Conservation (phyloP, 148 eudicot genomes). For the Polygonum aviculare region DNA sequence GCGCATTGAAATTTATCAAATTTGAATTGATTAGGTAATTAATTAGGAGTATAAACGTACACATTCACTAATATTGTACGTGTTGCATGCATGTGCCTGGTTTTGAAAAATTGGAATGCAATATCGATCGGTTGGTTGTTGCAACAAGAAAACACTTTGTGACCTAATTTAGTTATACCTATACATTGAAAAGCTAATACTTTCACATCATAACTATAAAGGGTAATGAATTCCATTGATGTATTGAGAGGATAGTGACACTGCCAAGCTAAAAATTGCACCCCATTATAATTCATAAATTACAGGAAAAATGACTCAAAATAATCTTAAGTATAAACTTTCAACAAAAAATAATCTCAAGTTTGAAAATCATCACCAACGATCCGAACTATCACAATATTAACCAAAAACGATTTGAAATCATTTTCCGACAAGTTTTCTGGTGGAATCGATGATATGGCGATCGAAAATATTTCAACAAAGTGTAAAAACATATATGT, state of each 20-base stretch:
- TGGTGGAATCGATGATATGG: no score
- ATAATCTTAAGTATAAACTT: no score
- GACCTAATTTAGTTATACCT: not conserved
- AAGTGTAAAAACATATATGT: no score
- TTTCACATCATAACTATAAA: not conserved
- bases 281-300: no score
- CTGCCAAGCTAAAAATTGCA: not conserved
- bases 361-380: no score
- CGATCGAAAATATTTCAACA: no score
- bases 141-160: constrained; percentile 1
- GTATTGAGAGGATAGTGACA: not conserved
- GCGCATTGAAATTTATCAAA: no score
- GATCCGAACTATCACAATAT: no score
- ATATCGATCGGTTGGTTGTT: not conserved
- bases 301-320: no score
- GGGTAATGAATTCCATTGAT: not conserved
- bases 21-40: not conserved
- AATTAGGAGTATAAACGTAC: not conserved
- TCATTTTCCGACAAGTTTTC: no score
- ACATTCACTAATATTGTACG: not conserved
- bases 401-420: no score
- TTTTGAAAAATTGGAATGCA: not conserved
- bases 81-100: not conserved
- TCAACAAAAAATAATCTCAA: no score
- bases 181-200: not conserved